Percentiles rank a stretch among this genome's conserved stretches.
These are phyloP conservation scores for Monilinia fructicola DNA, from an alignment of 2,329 filamentous ascomycete genomes.

Conservation along the genomic window DNA sequence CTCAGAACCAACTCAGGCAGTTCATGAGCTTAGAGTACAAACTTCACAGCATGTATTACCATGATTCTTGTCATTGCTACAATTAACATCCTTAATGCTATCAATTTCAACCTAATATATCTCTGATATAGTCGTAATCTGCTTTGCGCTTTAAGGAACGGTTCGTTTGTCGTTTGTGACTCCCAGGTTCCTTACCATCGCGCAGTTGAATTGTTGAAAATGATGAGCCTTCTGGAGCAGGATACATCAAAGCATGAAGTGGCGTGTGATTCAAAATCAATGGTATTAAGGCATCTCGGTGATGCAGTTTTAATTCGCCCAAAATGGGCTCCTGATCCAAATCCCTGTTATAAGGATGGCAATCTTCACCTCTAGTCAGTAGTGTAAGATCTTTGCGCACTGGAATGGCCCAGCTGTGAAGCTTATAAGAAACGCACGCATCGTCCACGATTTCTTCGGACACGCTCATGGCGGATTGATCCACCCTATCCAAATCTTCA, in stretches of 20 bases:
- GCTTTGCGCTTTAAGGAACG: neutral
- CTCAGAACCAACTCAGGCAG: too few species aligned
- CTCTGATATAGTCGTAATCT: neutral
- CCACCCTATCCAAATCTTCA: too few species aligned
- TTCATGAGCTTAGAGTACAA: too few species aligned
- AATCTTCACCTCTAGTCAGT: neutral
- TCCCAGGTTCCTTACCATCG: neutral
- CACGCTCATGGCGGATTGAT: too few species aligned
- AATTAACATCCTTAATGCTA: neutral
- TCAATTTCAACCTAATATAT: neutral
- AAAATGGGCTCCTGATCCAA: neutral
- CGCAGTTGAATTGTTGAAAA: neutral
- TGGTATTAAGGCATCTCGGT: conserved; percentile 5
- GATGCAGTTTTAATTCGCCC: neutral
- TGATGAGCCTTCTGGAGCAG: neutral
- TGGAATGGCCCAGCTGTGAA: conserved; percentile 13
- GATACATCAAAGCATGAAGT: conserved; percentile 13
- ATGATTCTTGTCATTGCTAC: too few species aligned
- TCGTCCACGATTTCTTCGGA: too few species aligned
- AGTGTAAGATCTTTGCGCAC: neutral
- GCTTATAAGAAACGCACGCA: neutral
- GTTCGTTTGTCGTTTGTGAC: neutral
- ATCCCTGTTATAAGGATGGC: too few species aligned
- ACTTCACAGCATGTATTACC: neutral
- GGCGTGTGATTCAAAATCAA: conserved; percentile 4